Base-by-base conservation (phyloP, 306 rosid genomes). In the Potentilla sterilis region DNA sequence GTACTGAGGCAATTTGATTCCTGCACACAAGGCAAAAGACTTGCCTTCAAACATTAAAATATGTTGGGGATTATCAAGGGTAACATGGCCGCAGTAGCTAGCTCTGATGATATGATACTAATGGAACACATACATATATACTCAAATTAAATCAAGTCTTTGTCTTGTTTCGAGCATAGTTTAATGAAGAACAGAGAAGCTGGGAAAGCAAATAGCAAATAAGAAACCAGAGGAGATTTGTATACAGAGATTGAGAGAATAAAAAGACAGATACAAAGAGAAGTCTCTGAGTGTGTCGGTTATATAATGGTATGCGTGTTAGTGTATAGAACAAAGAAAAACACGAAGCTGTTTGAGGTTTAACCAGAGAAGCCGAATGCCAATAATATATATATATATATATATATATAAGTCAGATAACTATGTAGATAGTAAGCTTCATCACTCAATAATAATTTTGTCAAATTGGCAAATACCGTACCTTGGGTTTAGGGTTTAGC, bases 81-180 rank as follows among this genome's bases (percentile, higher is more conserved):
- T 67, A 61, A 77, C 81, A 67, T 77, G 81, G 24, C 34, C 62
- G 62, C 24, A 14, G 47, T 54, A 77, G 63, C 69, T 65, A 19
- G 32, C 48, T 70, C 54, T 49, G 19, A 21, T 64, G 19, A 21
- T 64, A 37, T 67, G 15, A 38, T 47, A 22, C 52, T 8, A 57
- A 58, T 24, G 19, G 21, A 70, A 18, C 58, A 57, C 10, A 18
- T 24, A 21, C 38, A 22, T n/a, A 57, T 4, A 21, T 43, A 68
- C 63, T 48, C 15, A 41, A 58, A 74, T 61, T 74, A 44, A 38
- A 61, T 32, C 61, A 46, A 61, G 44, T 74, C 32, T 67, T 79
- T 74, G 74, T 79, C 75, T 61, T 73, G 49, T 54, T 73, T 41
- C 44, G 73, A 40, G 19, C 32, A n/a, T 57, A 43, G 24, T 79